Base-by-base conservation (phyloP, 2,329 filamentous ascomycete species). In the Fusarium miscanthi region DNA sequence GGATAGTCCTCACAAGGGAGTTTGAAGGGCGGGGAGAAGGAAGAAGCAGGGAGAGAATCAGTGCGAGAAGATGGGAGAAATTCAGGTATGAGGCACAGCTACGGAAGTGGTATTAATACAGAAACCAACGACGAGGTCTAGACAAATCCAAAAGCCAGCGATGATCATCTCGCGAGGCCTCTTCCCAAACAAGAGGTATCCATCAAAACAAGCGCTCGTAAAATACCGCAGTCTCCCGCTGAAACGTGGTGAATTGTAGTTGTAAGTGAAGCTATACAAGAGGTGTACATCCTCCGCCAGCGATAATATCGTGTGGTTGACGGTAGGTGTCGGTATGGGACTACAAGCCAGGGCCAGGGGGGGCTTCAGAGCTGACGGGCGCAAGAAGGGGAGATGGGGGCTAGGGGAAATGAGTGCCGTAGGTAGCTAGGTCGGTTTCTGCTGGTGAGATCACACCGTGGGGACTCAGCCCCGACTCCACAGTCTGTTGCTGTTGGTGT, bases 181-280 rank as follows among this genome's bases (percentile, higher is more conserved):
- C 67, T 19, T 59, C 33, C 57, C 63, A n/a, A 67, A 43, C 8
- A 8, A 8, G 33, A 67, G 45, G 53, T 65, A 56, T 45, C 35
- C 41, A 53, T 37, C 21, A 33, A 66, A 42, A 46, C 31, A 61
- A 57, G 30, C 48, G 31, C 30, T 51, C 46, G 54, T 42, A 64
- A 74, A 74, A 74, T 74, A 19, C 68, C 72, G 59, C 72, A 74
- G 42, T 27, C 17, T 12, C 27, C 27, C 54, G 38, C 45, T 63
- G 48, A 72, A 63, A 51, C 43, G 14, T 16, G 27, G n/a, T 41
- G 49, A 40, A 40, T 38, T 74, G 72, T 74, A 72, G 45, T 30
- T 17, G 7, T 33, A 40, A 48, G 46, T 66, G 71, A 74, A 23
- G 72, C 64, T 74, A 62, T 74, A 74, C 72, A 72, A 58, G 63